A percentile compares a stretch with the other conserved stretches of the same genome.
Conservation (phyloP, 73 alveolate genomes). For the Halteria grandinella region DNA sequence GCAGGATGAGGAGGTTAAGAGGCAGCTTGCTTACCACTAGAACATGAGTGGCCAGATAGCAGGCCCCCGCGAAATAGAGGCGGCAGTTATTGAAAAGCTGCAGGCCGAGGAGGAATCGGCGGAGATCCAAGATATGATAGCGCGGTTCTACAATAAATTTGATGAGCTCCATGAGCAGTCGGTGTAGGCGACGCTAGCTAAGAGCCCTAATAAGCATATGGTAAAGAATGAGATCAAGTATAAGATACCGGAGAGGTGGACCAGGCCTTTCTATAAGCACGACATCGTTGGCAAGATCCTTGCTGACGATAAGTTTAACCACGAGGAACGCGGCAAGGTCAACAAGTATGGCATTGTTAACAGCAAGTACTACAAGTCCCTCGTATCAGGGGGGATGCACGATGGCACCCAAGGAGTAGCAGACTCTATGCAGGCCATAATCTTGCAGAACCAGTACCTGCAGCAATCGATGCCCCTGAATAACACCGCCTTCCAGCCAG, state of each 20-base stretch:
- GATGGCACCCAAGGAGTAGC: too few relatives aligned
- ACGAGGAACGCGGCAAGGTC: slow-evolving; percentile 60
- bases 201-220: slow-evolving; percentile 53
- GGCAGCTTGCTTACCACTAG: background rate
- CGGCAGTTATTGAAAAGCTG: slow-evolving; percentile 37
- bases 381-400: background rate
- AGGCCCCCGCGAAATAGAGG: slow-evolving; percentile 23
- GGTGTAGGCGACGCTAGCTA: slow-evolving; percentile 20
- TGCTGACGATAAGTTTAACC: background rate
- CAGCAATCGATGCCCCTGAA: too few relatives aligned
- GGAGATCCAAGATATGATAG: slow-evolving; percentile 52
- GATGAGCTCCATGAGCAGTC: slow-evolving; percentile 50
- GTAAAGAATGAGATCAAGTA: slow-evolving; percentile 60
- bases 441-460: too few relatives aligned
- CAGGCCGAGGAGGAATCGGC: slow-evolving; percentile 39
- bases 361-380: too few relatives aligned
- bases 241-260: slow-evolving; percentile 72
- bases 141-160: slow-evolving; percentile 43
- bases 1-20: slow-evolving; percentile 15
- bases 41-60: background rate
- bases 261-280: slow-evolving; percentile 54
- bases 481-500: too few relatives aligned
- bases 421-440: too few relatives aligned
- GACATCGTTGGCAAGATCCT: slow-evolving; percentile 59
- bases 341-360: slow-evolving; percentile 39